Percentiles rank a stretch among this genome's conserved stretches.
These are phyloP conservation scores for Scorias spongiosa DNA, from an alignment of 2,329 filamentous ascomycete species.

Conservation along the genomic window DNA sequence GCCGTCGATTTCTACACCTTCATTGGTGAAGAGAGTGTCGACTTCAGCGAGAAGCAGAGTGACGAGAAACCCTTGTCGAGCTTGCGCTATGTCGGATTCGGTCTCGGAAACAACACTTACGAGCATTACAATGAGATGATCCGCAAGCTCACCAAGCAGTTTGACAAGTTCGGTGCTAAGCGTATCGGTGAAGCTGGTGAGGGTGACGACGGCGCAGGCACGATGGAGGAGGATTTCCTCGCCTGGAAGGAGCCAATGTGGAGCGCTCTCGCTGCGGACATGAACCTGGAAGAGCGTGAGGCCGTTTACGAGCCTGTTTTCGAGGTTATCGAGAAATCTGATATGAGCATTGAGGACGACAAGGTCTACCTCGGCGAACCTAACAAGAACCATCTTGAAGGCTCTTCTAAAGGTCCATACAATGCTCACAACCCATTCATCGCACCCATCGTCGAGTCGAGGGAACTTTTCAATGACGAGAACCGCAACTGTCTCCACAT, in stretches of 20 bases:
- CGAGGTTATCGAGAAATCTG: constrained; percentile 52
- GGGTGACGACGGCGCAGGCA: constrained; percentile 93
- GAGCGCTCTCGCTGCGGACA: constrained; percentile 63
- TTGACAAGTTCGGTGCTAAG: constrained; percentile 68
- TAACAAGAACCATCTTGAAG: constrained; percentile 66
- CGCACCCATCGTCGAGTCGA: constrained; percentile 81
- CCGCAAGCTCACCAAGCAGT: constrained; percentile 67
- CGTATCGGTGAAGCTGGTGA: constrained; percentile 81
- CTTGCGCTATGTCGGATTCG: constrained; percentile 88
- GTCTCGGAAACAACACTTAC: constrained; percentile 97
- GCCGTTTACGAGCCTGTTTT: constrained; percentile 92
- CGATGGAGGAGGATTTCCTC: constrained; percentile 98
- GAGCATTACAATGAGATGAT: constrained; percentile 99
- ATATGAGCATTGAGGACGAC: constrained; percentile 56
- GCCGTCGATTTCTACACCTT: constrained; percentile 99
- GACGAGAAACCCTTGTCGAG: constrained; percentile 61
- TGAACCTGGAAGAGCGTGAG: constrained; percentile 88
- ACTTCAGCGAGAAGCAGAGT: constrained; percentile 56
- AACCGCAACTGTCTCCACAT: constrained; percentile 92
- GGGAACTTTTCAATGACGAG: constrained; percentile 76
- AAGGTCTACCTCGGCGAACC: constrained; percentile 91
- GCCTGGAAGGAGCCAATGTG: constrained; percentile 99
- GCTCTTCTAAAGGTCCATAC: constrained; percentile 70
- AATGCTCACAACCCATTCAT: constrained; percentile 83
- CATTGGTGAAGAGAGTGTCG: constrained; percentile 63